Conservation (phyloP, 257 asterid species). For the Ilex aquifolium region DNA sequence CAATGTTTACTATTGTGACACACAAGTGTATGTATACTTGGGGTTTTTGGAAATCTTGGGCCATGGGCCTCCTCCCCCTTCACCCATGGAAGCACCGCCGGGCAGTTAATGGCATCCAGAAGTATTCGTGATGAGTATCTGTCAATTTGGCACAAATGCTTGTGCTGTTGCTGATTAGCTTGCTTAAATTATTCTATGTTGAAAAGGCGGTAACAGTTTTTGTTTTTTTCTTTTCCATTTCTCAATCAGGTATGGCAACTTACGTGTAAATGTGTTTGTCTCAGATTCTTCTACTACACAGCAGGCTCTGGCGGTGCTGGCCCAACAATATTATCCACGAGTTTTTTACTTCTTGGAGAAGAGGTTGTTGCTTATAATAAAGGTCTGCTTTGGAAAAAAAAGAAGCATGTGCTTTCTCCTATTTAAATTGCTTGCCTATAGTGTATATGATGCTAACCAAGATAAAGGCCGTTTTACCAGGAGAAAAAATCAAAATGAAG, state of each 20-base stretch:
- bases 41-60: no score
- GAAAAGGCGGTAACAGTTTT: no score
- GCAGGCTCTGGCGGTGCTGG: conserved; percentile 99
- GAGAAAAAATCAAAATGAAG: conserved; percentile 61
- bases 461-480: conserved; percentile 31
- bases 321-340: conserved; percentile 84
- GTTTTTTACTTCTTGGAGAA: conserved; percentile 95
- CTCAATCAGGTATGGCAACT: background rate
- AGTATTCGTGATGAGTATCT: no score
- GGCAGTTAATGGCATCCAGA: no score
- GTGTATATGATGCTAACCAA: conserved; percentile 7
- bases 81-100: no score
- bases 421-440: background rate
- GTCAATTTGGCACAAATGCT: no score
- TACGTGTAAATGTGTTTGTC: conserved; percentile 15
- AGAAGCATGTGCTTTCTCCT: background rate
- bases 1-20: no score
- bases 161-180: no score
- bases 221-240: background rate
- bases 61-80: no score
- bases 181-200: no score
- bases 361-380: conserved; percentile 85
- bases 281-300: conserved; percentile 86
- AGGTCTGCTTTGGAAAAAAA: conserved; percentile 37
- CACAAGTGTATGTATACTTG: no score